Conservation (phyloP, 129 eudicot genomes). For the Mikania micrantha region DNA sequence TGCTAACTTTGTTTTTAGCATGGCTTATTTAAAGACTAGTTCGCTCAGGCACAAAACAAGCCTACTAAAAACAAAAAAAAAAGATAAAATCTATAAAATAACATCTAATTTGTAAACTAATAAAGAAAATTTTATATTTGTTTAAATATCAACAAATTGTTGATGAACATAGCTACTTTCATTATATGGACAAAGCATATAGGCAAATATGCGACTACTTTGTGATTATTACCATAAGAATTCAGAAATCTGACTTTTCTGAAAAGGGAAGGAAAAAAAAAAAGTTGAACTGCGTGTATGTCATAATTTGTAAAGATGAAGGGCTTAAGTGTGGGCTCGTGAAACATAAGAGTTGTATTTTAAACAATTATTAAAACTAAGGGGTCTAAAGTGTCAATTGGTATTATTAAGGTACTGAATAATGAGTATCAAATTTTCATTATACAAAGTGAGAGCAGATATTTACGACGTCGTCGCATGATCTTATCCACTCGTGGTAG, state of each 20-base stretch:
- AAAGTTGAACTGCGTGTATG: too few relatives aligned
- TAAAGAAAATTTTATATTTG: background rate
- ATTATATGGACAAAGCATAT: too few relatives aligned
- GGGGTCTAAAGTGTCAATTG: conserved; percentile 3
- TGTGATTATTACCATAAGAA: background rate
- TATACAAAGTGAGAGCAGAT: background rate
- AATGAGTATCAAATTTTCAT: background rate
- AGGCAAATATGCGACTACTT: too few relatives aligned
- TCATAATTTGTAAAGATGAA: background rate
- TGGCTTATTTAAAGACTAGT: too few relatives aligned
- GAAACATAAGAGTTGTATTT: background rate
- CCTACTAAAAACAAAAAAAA: too few relatives aligned
- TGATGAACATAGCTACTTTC: too few relatives aligned
- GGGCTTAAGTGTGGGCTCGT: background rate
- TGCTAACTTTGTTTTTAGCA: too few relatives aligned
- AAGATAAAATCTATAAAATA: too few relatives aligned
- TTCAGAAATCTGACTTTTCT: background rate
- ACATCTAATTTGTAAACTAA: too few relatives aligned
- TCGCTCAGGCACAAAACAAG: too few relatives aligned
- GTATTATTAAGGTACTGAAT: background rate
- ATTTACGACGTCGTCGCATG: conserved; percentile 18
- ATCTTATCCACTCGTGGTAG: conserved; percentile 24
- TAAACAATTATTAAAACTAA: background rate
- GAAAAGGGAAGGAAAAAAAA: too few relatives aligned
- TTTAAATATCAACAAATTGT: background rate